phyloP scores from a whole-genome alignment of 2,329 filamentous ascomycete genomes.

The Cytospora paraplurivora region DNA sequence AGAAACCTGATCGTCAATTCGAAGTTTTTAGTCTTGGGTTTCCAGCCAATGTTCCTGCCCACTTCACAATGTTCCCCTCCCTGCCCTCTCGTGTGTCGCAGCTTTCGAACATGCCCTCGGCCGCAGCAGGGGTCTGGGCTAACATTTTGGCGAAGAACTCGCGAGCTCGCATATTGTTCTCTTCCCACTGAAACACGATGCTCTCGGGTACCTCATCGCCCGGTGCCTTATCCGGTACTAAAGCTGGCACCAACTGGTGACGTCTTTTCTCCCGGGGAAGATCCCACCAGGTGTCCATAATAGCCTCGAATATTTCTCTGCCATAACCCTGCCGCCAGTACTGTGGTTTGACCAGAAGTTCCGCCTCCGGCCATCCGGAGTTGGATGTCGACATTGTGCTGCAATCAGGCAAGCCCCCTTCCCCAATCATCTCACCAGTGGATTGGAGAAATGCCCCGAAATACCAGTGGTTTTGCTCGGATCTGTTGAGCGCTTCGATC shows the following conservation, averaged over 20 bases:
- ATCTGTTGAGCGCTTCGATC: conserved; percentile 11
- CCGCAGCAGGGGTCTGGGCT: background rate
- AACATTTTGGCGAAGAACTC: conserved; percentile 23
- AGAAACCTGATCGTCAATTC: no score
- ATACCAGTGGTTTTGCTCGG: conserved; percentile 30
- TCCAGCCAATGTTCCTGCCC: conserved; percentile 7
- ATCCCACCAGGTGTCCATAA: conserved; percentile 26
- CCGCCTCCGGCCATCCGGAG: conserved; percentile 25
- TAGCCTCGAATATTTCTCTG: conserved; percentile 24
- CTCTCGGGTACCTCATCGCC: conserved; percentile 21
- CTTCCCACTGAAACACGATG: conserved; percentile 22
- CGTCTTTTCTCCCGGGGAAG: conserved; percentile 26
- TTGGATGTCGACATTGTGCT: conserved; percentile 17
- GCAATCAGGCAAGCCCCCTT: conserved; percentile 33
- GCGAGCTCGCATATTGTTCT: conserved; percentile 9
- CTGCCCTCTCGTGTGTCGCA: conserved; percentile 23
- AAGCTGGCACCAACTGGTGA: conserved; percentile 19
- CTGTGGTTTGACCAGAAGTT: conserved; percentile 20
- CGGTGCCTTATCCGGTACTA: conserved; percentile 6
- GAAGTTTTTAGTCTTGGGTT: background rate
- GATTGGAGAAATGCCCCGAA: conserved; percentile 34
- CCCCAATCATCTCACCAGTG: conserved; percentile 36
- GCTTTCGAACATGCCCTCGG: conserved; percentile 14
- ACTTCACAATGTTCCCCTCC: conserved; percentile 14
- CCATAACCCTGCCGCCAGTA: conserved; percentile 26